phyloP scores from a whole-genome alignment of 2,329 filamentous ascomycete genomes.

The Cladophialophora bantiana region DNA sequence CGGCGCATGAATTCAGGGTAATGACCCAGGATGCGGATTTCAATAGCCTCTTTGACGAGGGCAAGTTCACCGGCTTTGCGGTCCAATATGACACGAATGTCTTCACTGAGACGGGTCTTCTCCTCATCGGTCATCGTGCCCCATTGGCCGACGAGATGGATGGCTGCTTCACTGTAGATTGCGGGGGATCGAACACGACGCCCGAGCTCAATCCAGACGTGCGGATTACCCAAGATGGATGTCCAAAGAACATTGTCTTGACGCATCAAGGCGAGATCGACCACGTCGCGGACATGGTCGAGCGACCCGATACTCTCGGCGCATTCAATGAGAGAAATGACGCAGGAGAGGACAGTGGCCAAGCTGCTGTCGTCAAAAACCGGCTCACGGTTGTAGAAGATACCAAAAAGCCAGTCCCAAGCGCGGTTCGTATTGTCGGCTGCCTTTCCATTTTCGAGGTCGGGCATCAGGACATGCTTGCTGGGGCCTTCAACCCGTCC shows the following conservation, averaged over 20 bases:
- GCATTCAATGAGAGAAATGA: conserved; percentile 52
- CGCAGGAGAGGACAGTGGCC: conserved; percentile 49
- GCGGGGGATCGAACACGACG: conserved; percentile 54
- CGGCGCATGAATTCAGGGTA: conserved; percentile 50
- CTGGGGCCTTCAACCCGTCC: conserved; percentile 41
- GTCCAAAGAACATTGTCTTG: conserved; percentile 56
- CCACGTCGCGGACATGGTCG: conserved; percentile 51
- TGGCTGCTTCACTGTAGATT: conserved; percentile 47
- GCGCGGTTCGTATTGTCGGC: conserved; percentile 39
- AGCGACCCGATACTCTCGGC: conserved; percentile 57
- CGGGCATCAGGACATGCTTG: conserved; percentile 31
- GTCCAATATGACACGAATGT: conserved; percentile 40
- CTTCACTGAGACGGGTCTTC: conserved; percentile 35
- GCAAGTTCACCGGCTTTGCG: conserved; percentile 41
- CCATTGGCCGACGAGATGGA: conserved; percentile 47
- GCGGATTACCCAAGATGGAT: conserved; percentile 52
- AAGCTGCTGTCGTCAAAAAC: conserved; percentile 51
- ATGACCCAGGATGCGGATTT: conserved; percentile 43
- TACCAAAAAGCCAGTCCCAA: conserved; percentile 55
- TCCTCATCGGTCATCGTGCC: conserved; percentile 34
- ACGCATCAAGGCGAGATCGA: conserved; percentile 58
- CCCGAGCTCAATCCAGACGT: conserved; percentile 56
- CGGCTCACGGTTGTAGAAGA: conserved; percentile 55
- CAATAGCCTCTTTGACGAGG: conserved; percentile 41
- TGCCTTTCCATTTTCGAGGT: conserved; percentile 48